These are phyloP conservation scores for Pseudogymnoascus sp. DNA, from an alignment of 2,329 filamentous ascomycete genomes.

Conservation along the genomic window DNA sequence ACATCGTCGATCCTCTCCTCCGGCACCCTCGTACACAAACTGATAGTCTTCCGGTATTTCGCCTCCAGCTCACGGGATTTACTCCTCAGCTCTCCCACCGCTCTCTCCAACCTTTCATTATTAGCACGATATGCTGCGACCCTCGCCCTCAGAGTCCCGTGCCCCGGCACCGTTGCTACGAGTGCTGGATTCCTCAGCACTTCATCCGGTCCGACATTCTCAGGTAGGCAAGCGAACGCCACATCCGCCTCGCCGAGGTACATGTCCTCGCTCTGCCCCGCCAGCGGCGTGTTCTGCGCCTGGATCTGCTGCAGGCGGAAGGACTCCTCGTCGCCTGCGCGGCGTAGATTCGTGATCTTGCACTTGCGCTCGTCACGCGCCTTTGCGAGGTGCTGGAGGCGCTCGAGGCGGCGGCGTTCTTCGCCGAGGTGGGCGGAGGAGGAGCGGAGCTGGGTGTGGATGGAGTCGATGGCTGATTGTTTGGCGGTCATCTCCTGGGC, in stretches of 20 bases:
- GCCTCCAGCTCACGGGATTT: slow-evolving; percentile 77
- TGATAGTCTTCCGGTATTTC: slow-evolving; percentile 82
- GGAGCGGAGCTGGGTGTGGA: slow-evolving; percentile 73
- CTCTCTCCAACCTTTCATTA: slow-evolving; percentile 57
- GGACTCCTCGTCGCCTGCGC: slow-evolving; percentile 65
- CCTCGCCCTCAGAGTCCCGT: slow-evolving; percentile 55
- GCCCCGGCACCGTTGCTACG: slow-evolving; percentile 42
- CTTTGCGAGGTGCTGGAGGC: slow-evolving; percentile 57
- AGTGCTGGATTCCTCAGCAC: slow-evolving; percentile 17
- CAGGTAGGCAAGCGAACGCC: slow-evolving; percentile 13
- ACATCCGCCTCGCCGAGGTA: slow-evolving; percentile 30
- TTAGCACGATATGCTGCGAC: slow-evolving; percentile 63
- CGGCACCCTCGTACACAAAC: slow-evolving; percentile 72
- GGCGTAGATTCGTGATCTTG: slow-evolving; percentile 69
- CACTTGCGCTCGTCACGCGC: slow-evolving; percentile 56
- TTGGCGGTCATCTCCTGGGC: slow-evolving; percentile 74
- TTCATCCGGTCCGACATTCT: slow-evolving; percentile 12
- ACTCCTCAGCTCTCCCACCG: slow-evolving; percentile 64
- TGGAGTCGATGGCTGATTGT: slow-evolving; percentile 71
- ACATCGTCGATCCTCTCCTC: slow-evolving; percentile 72
- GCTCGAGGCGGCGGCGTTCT: slow-evolving; percentile 65
- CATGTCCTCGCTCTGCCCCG: slow-evolving; percentile 40
- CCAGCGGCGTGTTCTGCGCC: slow-evolving; percentile 31
- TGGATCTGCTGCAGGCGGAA: slow-evolving; percentile 41
- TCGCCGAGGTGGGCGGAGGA: slow-evolving; percentile 72